These are phyloP conservation scores for Oropetium thomaeum DNA, from an alignment of 176 grass and related monocot genomes.

Conservation along the genomic window DNA sequence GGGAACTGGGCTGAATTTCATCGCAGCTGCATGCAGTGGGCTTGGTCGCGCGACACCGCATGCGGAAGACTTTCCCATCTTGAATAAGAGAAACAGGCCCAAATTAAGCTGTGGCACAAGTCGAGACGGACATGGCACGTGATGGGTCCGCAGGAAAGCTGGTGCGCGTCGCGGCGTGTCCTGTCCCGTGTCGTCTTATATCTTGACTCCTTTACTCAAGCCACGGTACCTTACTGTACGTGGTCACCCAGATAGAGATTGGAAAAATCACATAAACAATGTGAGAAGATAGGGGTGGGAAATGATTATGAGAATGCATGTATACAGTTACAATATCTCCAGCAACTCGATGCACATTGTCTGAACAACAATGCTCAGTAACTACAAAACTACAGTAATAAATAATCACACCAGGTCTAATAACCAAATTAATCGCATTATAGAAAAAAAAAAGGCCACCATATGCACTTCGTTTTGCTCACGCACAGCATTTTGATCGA, in stretches of 20 bases:
- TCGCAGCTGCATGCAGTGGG: too few species aligned
- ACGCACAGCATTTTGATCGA: too few species aligned
- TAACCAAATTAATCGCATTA: background rate
- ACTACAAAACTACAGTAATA: background rate
- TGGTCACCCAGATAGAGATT: background rate
- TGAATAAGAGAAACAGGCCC: too few species aligned
- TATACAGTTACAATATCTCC: background rate
- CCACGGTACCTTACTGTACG: background rate
- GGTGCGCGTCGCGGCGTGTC: constrained; percentile 13
- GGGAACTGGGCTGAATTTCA: too few species aligned
- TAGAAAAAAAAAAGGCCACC: background rate
- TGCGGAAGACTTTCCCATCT: too few species aligned
- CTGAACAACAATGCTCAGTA: background rate
- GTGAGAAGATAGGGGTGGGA: background rate
- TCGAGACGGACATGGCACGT: background rate
- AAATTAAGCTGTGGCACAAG: too few species aligned
- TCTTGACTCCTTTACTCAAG: background rate
- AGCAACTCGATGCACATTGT: background rate
- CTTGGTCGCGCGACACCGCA: too few species aligned
- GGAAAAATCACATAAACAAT: background rate
- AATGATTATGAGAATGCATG: background rate
- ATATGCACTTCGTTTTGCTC: too few species aligned
- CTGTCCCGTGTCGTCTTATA: background rate
- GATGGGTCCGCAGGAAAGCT: background rate
- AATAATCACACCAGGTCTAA: background rate